These are phyloP conservation scores for Lachancea waltii DNA, from an alignment of 805 yeast genomes.

Conservation along the genomic window DNA sequence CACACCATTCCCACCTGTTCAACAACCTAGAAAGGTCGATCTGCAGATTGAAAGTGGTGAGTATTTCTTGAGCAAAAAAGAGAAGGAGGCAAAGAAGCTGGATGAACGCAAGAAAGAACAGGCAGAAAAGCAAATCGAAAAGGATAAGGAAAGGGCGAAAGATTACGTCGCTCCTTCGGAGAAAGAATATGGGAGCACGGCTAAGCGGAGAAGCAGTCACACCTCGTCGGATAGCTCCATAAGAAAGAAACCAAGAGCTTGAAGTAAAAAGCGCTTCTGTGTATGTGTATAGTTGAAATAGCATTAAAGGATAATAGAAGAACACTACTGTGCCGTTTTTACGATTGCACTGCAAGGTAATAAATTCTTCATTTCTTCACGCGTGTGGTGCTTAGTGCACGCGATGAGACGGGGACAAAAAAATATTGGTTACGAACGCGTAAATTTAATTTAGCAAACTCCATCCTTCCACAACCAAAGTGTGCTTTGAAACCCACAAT, in stretches of 20 bases:
- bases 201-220: slow-evolving; percentile 1
- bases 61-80: slow-evolving; percentile 84
- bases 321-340: too few relatives aligned
- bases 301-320: too few relatives aligned
- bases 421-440: not conserved
- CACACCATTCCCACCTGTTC: slow-evolving; percentile 99
- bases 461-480: not conserved
- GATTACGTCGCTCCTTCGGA: slow-evolving; percentile 87
- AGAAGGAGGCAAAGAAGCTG: slow-evolving; percentile 63
- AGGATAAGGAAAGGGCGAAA: slow-evolving; percentile 63
- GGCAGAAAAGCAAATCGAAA: slow-evolving; percentile 57
- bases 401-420: too few relatives aligned
- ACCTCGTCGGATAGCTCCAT: not conserved
- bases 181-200: slow-evolving; percentile 37
- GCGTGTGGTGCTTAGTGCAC: too few relatives aligned
- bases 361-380: too few relatives aligned
- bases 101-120: slow-evolving; percentile 77
- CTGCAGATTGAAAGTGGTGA: slow-evolving; percentile 97
- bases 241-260: not conserved
- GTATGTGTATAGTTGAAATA: too few relatives aligned
- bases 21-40: slow-evolving; percentile 94
- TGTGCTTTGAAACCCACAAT: slow-evolving; percentile 11
- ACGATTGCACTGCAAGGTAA: too few relatives aligned
- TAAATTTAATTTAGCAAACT: not conserved
- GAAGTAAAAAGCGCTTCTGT: too few relatives aligned